A percentile compares a stretch with the other conserved stretches of the same genome.
Evolutionary conservation across 2,329 filamentous ascomycete genomes (phyloP).

Genomic region (Hansfordia pulvinata): DNA sequence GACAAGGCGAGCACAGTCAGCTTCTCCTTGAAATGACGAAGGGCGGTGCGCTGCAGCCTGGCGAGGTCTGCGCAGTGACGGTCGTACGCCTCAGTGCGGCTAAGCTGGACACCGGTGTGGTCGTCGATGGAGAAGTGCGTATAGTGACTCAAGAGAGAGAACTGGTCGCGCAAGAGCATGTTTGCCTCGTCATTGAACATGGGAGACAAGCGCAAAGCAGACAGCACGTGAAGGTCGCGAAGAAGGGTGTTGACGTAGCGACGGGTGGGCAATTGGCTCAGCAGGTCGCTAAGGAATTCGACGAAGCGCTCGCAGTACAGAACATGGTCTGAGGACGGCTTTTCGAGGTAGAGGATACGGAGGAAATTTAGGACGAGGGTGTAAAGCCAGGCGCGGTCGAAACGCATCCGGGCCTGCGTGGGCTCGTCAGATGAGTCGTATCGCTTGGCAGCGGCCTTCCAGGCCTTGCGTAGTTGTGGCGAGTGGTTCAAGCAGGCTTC

Average conservation of each 20-base stretch:
- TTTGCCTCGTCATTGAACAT: conserved; percentile 65
- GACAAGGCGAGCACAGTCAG: conserved; percentile 83
- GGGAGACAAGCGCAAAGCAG: conserved; percentile 66
- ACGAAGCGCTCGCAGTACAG: conserved; percentile 86
- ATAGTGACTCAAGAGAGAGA: conserved; percentile 72
- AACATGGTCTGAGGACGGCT: conserved; percentile 45
- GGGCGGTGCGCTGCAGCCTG: conserved; percentile 62
- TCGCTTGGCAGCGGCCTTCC: conserved; percentile 75
- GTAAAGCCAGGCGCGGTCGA: conserved; percentile 90
- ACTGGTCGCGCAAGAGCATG: conserved; percentile 67
- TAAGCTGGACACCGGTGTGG: conserved; percentile 68
- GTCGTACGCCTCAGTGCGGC: conserved; percentile 60
- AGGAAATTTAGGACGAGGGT: conserved; percentile 76
- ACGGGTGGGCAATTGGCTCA: conserved; percentile 86
- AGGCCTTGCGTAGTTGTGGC: conserved; percentile 71
- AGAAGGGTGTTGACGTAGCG: conserved; percentile 85
- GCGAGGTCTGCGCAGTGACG: conserved; percentile 64
- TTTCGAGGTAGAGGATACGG: conserved; percentile 50
- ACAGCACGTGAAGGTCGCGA: conserved; percentile 70
- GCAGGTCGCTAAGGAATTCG: conserved; percentile 79
- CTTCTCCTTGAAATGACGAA: conserved; percentile 80
- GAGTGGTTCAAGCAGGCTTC: conserved; percentile 61
- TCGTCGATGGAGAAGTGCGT: conserved; percentile 84
- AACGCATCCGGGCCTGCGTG: conserved; percentile 66
- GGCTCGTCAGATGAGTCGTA: conserved; percentile 77